Conservation (phyloP, 2,329 filamentous ascomycete genomes). For the Lecanicillium sp. region DNA sequence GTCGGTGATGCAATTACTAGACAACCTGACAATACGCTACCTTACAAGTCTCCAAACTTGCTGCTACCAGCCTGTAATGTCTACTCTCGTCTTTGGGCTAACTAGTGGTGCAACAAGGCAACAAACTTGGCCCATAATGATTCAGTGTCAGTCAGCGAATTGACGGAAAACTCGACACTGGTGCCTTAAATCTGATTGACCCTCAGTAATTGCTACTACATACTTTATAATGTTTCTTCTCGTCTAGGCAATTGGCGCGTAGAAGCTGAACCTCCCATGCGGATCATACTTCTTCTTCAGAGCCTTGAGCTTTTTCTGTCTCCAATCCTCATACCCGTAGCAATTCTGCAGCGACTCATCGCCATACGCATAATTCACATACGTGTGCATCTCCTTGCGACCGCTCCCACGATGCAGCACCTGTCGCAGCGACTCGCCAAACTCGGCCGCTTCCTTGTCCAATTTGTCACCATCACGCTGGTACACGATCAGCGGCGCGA, state of each 20-base stretch:
- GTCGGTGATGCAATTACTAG: too few species aligned
- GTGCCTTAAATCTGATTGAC: too few species aligned
- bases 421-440: slow-evolving; percentile 34
- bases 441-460: slow-evolving; percentile 26
- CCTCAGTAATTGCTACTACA: too few species aligned
- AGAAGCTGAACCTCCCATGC: slow-evolving; percentile 40
- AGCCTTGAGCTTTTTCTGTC: slow-evolving; percentile 35
- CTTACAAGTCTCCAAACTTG: too few species aligned
- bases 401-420: slow-evolving; percentile 31
- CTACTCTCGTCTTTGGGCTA: too few species aligned
- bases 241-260: slow-evolving; percentile 28
- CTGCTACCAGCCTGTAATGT: too few species aligned
- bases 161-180: too few species aligned
- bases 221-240: neutral
- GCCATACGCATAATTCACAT: slow-evolving; percentile 49
- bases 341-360: slow-evolving; percentile 34
- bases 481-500: slow-evolving; percentile 33
- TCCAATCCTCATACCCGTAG: slow-evolving; percentile 46
- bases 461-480: slow-evolving; percentile 24
- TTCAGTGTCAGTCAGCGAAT: too few species aligned
- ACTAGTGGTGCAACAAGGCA: too few species aligned
- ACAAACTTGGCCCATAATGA: too few species aligned
- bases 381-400: slow-evolving; percentile 28
- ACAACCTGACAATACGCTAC: too few species aligned
- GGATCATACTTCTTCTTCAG: slow-evolving; percentile 47